Evolutionary conservation across 108 stramenopile species (phyloP), one percentile per base, ranked within the genome.

Genomic region (Skeletonema tropicum): DNA sequence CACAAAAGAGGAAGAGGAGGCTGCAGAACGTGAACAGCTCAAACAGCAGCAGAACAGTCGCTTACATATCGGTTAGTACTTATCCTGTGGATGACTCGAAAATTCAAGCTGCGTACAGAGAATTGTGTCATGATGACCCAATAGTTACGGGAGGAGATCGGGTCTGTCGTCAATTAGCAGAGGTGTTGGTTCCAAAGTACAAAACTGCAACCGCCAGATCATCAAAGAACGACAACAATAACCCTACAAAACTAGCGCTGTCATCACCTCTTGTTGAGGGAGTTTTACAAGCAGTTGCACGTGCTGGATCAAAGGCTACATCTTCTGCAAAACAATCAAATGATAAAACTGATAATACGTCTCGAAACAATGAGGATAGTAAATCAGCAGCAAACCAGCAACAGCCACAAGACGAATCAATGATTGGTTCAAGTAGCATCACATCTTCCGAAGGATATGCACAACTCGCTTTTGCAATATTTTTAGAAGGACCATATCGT

Each of bases 91-190:
- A 55, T 55, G 21, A 23, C 52, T 55, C 23, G 32, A 62, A 61
- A 32, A 58, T 72, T 12, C 65, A 67, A 29, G 23, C 39, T 25
- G 59, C 82, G 5, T 83, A 83, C 17, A 42, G 48, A 11, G 77
- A 78, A 26, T 57, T 83, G 26, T 83, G 82, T 49, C 76, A 79
- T 60, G 82, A 83, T 35, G 77, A 83, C 41, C 82, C 82, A 5
- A 74, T 78, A 10, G 45, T 83, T 49, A 71, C 72, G 46, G 77
- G 82, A 13, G 80, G 80, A 35, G 67, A 83, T 64, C 57, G 23
- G 38, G 68, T 45, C 36, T 83, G 82, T 49, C 66, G 72, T 38
- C 46, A 38, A 64, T 74, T 83, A 29, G 77, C 82, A 17, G 57
- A 63, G 29, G 66, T 49, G 33, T 69, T 83, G 36, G 63, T 66